Conservation (phyloP, 352 stramenopile genomes). For the Phytopythium delawarense region DNA sequence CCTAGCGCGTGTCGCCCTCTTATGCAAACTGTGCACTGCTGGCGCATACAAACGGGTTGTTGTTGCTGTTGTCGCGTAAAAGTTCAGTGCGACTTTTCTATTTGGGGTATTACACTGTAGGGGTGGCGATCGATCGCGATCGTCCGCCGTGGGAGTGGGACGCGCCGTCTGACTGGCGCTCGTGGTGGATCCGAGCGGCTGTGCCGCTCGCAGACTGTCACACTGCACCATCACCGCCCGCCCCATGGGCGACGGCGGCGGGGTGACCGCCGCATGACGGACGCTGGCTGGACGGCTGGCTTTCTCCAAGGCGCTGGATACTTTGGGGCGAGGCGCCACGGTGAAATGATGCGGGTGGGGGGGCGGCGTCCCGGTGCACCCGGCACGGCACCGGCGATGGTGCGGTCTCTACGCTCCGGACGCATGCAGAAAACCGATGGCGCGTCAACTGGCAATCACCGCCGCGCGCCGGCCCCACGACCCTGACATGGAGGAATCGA, state of each 20-base stretch:
- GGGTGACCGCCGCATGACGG: neutral
- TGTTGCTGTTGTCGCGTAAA: neutral
- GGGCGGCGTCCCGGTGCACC: too few species aligned
- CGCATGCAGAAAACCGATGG: neutral
- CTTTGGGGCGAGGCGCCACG: neutral
- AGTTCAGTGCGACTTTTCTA: conserved; percentile 7
- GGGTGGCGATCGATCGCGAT: neutral
- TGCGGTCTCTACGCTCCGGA: neutral
- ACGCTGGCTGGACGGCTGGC: conserved; percentile 4
- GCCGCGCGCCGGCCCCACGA: neutral
- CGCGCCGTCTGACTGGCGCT: neutral
- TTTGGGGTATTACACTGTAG: neutral
- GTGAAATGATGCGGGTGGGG: neutral
- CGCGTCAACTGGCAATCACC: neutral
- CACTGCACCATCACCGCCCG: neutral
- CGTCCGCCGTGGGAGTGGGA: conserved; percentile 9
- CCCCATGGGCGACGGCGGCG: too few species aligned
- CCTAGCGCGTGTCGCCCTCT: neutral
- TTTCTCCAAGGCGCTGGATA: neutral
- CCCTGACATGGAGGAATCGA: neutral
- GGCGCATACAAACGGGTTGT: neutral
- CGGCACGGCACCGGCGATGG: too few species aligned
- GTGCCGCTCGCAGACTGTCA: neutral
- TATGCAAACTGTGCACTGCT: neutral
- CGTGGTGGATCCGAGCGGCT: neutral